Evolutionary conservation across 306 rosid species (phyloP), one percentile per base, ranked within the genome.

Genomic region (Vigna angularis): DNA sequence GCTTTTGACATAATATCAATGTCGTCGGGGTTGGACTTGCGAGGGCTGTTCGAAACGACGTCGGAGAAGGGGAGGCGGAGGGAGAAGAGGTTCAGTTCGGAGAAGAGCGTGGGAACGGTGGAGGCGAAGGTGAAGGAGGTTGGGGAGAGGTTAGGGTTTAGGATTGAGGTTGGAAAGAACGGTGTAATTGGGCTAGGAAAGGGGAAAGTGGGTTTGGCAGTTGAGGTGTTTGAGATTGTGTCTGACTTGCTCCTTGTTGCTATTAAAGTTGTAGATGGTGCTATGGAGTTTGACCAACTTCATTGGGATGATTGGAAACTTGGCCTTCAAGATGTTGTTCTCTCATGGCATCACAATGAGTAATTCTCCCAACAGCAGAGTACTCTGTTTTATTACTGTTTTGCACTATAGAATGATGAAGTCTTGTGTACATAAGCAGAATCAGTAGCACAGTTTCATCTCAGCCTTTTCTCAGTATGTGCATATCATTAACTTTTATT

Each of bases 1-100:
- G 98, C 98, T 0, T 94, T 94, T n/a, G 90, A 94, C n/a, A 90
- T 94, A 76, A 94, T 94, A 30, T 92, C 95, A 2, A 81, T 94
- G 89, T 92, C 98, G 1, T 88, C 98, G 45, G 98, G 97, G 49
- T 49, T 94, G 86, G 88, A 94, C 32, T 66, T 94, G 68, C 87
- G 95, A 15, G 93, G 98, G 45, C 64, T 94, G 59, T 89, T 94
- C 5, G 97, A 90, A 66, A 82, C 88, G 82, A 61, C 78, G 51
- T 44, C 83, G 72, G 64, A 38, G 5, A 20, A 36, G 16, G 48
- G 59, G 67, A 83, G 63, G 17, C 57, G 64, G 67, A 83, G 76
- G 36, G 90, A 86, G 82, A 85, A 83, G 85, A 56, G 94, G 65
- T 91, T 92, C 72, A 91, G 88, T 1, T 82, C 93, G 16, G 83